A percentile compares a stretch with the other conserved stretches of the same genome.
These are phyloP conservation scores for Penicillium expansum DNA, from an alignment of 2,329 filamentous ascomycete species.

Conservation along the genomic window DNA sequence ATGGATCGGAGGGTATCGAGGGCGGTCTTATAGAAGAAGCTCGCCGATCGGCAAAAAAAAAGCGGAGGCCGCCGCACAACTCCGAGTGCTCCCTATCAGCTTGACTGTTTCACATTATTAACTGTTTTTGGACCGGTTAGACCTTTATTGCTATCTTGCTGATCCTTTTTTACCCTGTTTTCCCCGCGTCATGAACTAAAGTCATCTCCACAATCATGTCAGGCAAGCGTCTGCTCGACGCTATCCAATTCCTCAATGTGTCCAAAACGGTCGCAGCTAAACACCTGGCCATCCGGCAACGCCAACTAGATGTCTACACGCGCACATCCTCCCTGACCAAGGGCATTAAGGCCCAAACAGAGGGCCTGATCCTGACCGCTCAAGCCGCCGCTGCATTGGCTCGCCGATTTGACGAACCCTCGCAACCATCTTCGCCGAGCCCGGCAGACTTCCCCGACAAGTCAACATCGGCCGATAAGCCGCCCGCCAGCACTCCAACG, in stretches of 20 bases:
- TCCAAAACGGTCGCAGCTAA: constrained; percentile 65
- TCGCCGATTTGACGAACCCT: constrained; percentile 54
- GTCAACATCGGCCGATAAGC: constrained; percentile 26
- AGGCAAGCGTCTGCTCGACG: constrained; percentile 65
- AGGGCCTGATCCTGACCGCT: constrained; percentile 59
- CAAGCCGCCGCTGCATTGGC: constrained; percentile 60
- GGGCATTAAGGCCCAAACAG: constrained; percentile 60
- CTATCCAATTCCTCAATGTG: constrained; percentile 67
- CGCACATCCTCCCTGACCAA: constrained; percentile 64
- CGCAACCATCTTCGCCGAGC: constrained; percentile 28
- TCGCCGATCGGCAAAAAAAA: constrained; percentile 14
- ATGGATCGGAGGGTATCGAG: background rate
- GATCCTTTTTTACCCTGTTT: constrained; percentile 9
- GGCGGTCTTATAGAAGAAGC: constrained; percentile 2
- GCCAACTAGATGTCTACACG: constrained; percentile 62
- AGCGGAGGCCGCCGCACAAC: constrained; percentile 19
- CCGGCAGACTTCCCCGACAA: constrained; percentile 26
- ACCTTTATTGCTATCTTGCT: constrained; percentile 8
- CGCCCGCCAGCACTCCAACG: constrained; percentile 1
- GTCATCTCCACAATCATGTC: constrained; percentile 43
- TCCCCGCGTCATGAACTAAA: constrained; percentile 22
- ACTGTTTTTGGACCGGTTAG: background rate
- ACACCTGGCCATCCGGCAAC: constrained; percentile 58
- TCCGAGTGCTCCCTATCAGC: constrained; percentile 22
- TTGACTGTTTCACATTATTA: constrained; percentile 5